These are phyloP conservation scores for Oenanthe sinensis DNA, from an alignment of 129 eudicot species.

Conservation along the genomic window DNA sequence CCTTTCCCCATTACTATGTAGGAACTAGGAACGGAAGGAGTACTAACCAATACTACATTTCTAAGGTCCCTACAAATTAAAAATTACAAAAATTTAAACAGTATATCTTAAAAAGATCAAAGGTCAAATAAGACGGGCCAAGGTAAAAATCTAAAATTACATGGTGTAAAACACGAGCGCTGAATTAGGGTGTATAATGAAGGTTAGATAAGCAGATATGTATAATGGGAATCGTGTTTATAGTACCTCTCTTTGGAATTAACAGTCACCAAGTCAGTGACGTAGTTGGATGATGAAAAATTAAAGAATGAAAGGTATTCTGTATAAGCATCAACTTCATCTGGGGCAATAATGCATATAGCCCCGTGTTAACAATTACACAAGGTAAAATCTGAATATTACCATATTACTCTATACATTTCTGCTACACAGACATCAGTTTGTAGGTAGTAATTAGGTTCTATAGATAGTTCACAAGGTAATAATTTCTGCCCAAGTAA, in stretches of 20 bases:
- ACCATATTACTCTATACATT: not conserved
- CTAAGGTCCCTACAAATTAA: not conserved
- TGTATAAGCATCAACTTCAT: too few relatives aligned
- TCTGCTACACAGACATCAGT: not conserved
- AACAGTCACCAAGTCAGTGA: not conserved
- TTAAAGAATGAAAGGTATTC: not conserved
- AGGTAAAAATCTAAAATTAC: not conserved
- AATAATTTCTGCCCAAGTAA: not conserved
- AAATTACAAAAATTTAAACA: not conserved
- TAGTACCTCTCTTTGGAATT: not conserved
- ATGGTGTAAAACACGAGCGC: not conserved
- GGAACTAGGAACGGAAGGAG: not conserved
- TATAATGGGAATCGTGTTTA: not conserved
- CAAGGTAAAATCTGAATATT: not conserved
- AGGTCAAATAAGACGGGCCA: not conserved
- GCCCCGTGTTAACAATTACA: not conserved
- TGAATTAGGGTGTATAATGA: not conserved
- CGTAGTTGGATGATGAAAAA: not conserved
- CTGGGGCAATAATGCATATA: too few relatives aligned
- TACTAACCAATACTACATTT: not conserved
- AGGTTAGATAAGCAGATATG: not conserved
- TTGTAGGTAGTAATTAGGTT: not conserved
- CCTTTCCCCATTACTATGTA: not conserved
- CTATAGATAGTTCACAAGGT: not conserved
- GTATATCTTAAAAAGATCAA: not conserved